Percentiles rank a stretch among this genome's conserved stretches.
Evolutionary conservation across 371 early-diverging fungal species (phyloP).

Genomic region (Apophysomyces trapeziformis): DNA sequence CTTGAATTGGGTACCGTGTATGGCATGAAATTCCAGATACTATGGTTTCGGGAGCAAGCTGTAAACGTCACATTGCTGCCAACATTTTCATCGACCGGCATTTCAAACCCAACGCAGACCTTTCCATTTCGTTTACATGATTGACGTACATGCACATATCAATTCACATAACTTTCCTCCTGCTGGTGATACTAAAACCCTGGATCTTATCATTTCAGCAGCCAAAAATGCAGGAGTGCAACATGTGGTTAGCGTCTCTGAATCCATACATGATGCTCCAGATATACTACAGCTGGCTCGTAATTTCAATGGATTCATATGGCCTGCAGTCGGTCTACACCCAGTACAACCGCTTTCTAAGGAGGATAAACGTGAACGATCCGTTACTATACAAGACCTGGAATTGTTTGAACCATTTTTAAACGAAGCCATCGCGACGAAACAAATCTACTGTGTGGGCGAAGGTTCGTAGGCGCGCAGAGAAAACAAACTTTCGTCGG

Average conservation of each 20-base stretch:
- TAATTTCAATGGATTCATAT: constrained; percentile 41
- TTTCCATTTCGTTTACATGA: constrained; percentile 17
- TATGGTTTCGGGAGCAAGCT: no score
- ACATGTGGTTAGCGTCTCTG: constrained; percentile 50
- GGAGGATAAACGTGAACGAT: constrained; percentile 37
- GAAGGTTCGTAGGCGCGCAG: constrained; percentile 33
- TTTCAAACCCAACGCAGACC: no score
- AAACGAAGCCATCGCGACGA: constrained; percentile 26
- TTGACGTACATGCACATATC: constrained; percentile 57
- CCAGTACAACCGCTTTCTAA: constrained; percentile 46
- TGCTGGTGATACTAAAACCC: constrained; percentile 17
- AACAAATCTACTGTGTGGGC: constrained; percentile 48
- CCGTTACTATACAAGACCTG: constrained; percentile 39
- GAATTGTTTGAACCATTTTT: constrained; percentile 45
- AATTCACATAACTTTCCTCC: constrained; percentile 42
- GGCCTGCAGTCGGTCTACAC: constrained; percentile 50
- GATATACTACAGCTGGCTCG: constrained; percentile 41
- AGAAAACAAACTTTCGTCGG: no score
- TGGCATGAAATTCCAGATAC: no score
- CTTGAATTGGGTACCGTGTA: no score
- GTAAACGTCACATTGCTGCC: no score
- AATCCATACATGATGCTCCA: constrained; percentile 46
- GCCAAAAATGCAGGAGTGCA: constrained; percentile 42
- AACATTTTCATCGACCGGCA: no score
- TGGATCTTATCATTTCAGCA: constrained; percentile 24